Percentiles rank a stretch among this genome's conserved stretches.
Evolutionary conservation across 2,329 filamentous ascomycete species (phyloP).

Genomic region (Pyrenophora tritici-repentis): DNA sequence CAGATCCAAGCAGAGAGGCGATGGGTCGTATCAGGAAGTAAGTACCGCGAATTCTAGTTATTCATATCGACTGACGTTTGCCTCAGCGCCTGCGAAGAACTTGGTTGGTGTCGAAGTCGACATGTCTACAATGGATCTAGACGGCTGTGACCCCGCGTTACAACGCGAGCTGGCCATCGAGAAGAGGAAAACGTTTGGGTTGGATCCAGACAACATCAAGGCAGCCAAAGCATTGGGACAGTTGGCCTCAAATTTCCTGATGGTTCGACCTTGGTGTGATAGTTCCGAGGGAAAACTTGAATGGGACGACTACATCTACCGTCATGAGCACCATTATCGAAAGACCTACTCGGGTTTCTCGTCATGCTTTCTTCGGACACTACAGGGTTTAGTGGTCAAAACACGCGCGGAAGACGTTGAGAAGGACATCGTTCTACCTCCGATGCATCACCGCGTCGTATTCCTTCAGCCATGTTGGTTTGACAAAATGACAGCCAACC

Average conservation of each 20-base stretch:
- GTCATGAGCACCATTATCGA: conserved; percentile 54
- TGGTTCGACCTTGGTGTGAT: conserved; percentile 79
- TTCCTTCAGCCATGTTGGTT: conserved; percentile 81
- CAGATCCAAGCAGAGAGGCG: conserved; percentile 67
- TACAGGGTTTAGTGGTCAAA: conserved; percentile 82
- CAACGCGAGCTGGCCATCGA: conserved; percentile 44
- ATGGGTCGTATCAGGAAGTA: conserved; percentile 85
- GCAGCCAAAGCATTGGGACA: conserved; percentile 65
- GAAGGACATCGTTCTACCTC: conserved; percentile 67
- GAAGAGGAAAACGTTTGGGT: conserved; percentile 48
- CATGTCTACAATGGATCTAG: conserved; percentile 46
- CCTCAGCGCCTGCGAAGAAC: conserved; percentile 73
- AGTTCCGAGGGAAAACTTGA: conserved; percentile 64
- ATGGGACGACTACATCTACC: conserved; percentile 73
- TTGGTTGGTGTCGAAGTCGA: conserved; percentile 75
- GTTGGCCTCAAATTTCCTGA: conserved; percentile 72
- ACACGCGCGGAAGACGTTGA: conserved; percentile 75
- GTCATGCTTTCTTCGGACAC: conserved; percentile 66
- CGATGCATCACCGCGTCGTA: conserved; percentile 72
- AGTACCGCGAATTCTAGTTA: conserved; percentile 2
- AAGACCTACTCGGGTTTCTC: conserved; percentile 61
- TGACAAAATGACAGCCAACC: conserved; percentile 79
- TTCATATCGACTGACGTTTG: neutral
- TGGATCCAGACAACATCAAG: conserved; percentile 45
- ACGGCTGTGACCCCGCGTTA: conserved; percentile 30